These are phyloP conservation scores for Thielaviopsis populi DNA, from an alignment of 2,329 filamentous ascomycete species.

Conservation along the genomic window DNA sequence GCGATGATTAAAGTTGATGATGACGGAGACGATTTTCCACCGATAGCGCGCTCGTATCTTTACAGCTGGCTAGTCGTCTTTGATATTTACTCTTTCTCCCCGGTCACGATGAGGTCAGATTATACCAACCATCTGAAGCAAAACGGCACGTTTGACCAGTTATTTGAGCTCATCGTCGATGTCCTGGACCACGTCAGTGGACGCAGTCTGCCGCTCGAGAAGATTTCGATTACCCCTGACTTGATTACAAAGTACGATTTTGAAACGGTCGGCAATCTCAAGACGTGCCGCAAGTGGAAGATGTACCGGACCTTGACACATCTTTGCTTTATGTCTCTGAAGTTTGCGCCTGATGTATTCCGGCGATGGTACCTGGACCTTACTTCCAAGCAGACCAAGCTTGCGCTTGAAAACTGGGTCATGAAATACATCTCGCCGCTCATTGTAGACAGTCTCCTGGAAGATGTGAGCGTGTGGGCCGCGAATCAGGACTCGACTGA, in stretches of 20 bases:
- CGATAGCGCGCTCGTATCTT: slow-evolving; percentile 51
- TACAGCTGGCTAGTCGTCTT: slow-evolving; percentile 84
- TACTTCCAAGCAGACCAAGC: slow-evolving; percentile 63
- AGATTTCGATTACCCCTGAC: slow-evolving; percentile 43
- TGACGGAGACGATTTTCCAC: neutral
- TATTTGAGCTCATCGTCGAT: slow-evolving; percentile 71
- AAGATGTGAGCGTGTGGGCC: slow-evolving; percentile 55
- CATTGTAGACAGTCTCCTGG: slow-evolving; percentile 49
- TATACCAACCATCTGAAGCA: slow-evolving; percentile 69
- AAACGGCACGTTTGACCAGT: slow-evolving; percentile 48
- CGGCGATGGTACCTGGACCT: slow-evolving; percentile 76
- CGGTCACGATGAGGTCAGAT: slow-evolving; percentile 66
- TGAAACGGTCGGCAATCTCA: slow-evolving; percentile 33
- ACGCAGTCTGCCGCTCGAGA: slow-evolving; percentile 58
- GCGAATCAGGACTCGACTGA: slow-evolving; percentile 34
- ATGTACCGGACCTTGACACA: slow-evolving; percentile 75
- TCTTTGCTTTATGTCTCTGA: slow-evolving; percentile 69
- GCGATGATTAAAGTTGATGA: neutral
- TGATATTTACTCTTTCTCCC: slow-evolving; percentile 64
- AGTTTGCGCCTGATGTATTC: slow-evolving; percentile 61
- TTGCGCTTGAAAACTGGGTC: slow-evolving; percentile 72
- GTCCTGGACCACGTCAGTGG: slow-evolving; percentile 66
- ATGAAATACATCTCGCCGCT: slow-evolving; percentile 65
- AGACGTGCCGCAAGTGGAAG: slow-evolving; percentile 45
- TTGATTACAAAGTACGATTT: slow-evolving; percentile 43